A percentile compares a stretch with the other conserved stretches of the same genome.
phyloP scores from a whole-genome alignment of 2,329 filamentous ascomycete genomes.

The Ophiosphaerella narmari region DNA sequence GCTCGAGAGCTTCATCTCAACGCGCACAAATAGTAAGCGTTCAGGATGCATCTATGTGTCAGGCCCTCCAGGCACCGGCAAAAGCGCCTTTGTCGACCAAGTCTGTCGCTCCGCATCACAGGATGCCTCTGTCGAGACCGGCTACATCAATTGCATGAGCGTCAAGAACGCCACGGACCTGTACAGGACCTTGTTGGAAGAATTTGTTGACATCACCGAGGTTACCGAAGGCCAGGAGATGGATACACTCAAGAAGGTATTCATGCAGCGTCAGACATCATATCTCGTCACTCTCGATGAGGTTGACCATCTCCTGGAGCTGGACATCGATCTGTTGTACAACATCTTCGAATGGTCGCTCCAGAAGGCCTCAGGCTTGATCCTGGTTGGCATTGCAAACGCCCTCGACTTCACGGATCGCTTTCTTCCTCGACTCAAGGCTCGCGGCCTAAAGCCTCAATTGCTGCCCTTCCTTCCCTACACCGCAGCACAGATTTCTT shows the following conservation, averaged over 20 bases:
- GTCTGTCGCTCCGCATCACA: slow-evolving; percentile 67
- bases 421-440: slow-evolving; percentile 89
- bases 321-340: slow-evolving; percentile 88
- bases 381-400: slow-evolving; percentile 93
- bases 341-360: slow-evolving; percentile 97
- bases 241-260: slow-evolving; percentile 70
- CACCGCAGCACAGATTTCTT: slow-evolving; percentile 82
- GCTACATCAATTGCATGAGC: slow-evolving; percentile 96
- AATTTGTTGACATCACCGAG: slow-evolving; percentile 64
- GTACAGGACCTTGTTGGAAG: slow-evolving; percentile 76
- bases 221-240: slow-evolving; percentile 69
- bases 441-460: slow-evolving; percentile 86
- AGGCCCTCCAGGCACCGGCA: slow-evolving; percentile 93
- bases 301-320: slow-evolving; percentile 88
- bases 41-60: slow-evolving; percentile 92
- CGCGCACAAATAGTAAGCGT: slow-evolving; percentile 62
- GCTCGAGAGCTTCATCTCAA: slow-evolving; percentile 70
- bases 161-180: slow-evolving; percentile 87
- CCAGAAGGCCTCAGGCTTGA: slow-evolving; percentile 75
- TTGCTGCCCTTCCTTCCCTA: slow-evolving; percentile 93
- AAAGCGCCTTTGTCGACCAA: slow-evolving; percentile 89
- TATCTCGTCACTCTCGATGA: slow-evolving; percentile 92
- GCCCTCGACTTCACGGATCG: slow-evolving; percentile 94
- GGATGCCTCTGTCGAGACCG: slow-evolving; percentile 63
- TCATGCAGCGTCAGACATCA: slow-evolving; percentile 64